Conservation (phyloP, 2,329 filamentous ascomycete genomes). For the Dothidotthia symphoricarpi region DNA sequence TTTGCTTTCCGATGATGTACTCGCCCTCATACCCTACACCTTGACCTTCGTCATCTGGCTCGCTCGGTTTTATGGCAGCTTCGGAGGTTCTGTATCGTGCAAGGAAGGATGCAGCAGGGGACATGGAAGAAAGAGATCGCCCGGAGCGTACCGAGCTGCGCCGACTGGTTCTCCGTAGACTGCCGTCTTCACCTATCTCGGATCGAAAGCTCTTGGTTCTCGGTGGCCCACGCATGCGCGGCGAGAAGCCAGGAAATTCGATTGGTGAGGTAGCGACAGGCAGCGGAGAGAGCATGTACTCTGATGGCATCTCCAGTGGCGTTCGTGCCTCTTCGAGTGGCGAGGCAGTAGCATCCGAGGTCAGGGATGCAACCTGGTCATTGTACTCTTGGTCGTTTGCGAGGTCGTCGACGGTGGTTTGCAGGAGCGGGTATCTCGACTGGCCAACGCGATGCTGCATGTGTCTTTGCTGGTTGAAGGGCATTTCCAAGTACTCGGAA, state of each 20-base stretch:
- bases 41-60: slow-evolving; percentile 67
- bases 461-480: slow-evolving; percentile 22
- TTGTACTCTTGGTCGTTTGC: slow-evolving; percentile 25
- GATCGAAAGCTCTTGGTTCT: slow-evolving; percentile 36
- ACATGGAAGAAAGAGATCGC: slow-evolving; percentile 51
- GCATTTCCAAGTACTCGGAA: slow-evolving; percentile 34
- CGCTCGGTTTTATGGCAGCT: slow-evolving; percentile 41
- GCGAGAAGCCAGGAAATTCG: slow-evolving; percentile 34
- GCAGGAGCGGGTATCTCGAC: slow-evolving; percentile 37
- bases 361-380: slow-evolving; percentile 44
- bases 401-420: slow-evolving; percentile 36
- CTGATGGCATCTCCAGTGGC: slow-evolving; percentile 34
- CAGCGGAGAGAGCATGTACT: slow-evolving; percentile 39
- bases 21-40: slow-evolving; percentile 60
- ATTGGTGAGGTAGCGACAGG: slow-evolving; percentile 34
- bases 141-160: slow-evolving; percentile 51
- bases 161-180: slow-evolving; percentile 38
- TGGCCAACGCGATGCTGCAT: slow-evolving; percentile 26
- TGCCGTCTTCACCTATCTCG: slow-evolving; percentile 35
- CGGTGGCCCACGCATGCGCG: slow-evolving; percentile 26
- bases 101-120: slow-evolving; percentile 58
- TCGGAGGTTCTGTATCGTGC: slow-evolving; percentile 50
- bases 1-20: slow-evolving; percentile 66
- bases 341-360: slow-evolving; percentile 45
- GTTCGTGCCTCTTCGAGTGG: slow-evolving; percentile 41